Evolutionary conservation across 257 asterid species (phyloP).

Genomic region (Nemophila menziesii): DNA sequence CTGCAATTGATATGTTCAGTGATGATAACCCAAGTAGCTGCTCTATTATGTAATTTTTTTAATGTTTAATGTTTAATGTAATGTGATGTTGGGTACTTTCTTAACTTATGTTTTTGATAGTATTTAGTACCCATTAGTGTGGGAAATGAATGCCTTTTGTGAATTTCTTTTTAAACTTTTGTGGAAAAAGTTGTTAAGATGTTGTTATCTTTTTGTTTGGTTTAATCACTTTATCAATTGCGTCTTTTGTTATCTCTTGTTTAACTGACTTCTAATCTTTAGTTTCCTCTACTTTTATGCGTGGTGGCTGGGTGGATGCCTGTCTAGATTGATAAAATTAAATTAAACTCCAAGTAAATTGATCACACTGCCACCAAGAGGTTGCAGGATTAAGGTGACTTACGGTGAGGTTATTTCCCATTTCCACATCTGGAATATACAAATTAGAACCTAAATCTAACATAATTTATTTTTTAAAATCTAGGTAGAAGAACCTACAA

Average conservation of each 20-base stretch:
- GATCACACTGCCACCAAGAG: too few relatives aligned
- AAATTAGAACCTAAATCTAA: too few relatives aligned
- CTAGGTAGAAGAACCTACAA: too few relatives aligned
- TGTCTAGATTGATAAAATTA: too few relatives aligned
- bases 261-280: constrained; percentile 1
- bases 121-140: background rate
- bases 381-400: too few relatives aligned
- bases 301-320: too few relatives aligned
- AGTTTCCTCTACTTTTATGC: background rate
- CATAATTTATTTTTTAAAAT: too few relatives aligned
- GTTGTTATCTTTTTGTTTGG: background rate
- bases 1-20: constrained; percentile 33
- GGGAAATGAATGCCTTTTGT: background rate
- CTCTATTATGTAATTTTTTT: constrained; percentile 36
- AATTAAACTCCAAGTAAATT: too few relatives aligned
- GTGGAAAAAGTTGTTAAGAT: constrained; percentile 1
- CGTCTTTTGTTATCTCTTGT: background rate
- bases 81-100: background rate
- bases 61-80: background rate
- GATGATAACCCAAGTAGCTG: constrained; percentile 61
- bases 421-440: too few relatives aligned
- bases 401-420: too few relatives aligned
- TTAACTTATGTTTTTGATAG: background rate
- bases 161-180: background rate
- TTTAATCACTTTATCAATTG: background rate